Evolutionary conservation across 805 yeast species (phyloP).

Genomic region (Jamesozyma spencerorum): DNA sequence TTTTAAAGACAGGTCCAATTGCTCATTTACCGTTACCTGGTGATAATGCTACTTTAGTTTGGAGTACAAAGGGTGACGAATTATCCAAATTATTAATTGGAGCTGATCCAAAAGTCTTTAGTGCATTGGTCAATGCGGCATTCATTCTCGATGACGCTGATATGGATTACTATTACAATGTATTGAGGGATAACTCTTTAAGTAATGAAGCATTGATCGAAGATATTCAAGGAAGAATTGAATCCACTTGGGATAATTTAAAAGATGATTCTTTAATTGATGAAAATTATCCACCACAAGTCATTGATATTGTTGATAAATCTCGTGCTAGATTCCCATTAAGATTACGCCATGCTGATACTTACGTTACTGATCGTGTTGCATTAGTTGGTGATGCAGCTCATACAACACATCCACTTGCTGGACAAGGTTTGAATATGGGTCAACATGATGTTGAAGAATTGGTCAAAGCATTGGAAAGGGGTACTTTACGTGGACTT

Average conservation of each 20-base stretch:
- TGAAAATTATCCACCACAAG: conserved; percentile 57
- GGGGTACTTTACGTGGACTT: conserved; percentile 64
- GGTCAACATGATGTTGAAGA: conserved; percentile 87
- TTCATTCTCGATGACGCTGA: conserved; percentile 72
- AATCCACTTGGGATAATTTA: conserved; percentile 23
- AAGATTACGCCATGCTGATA: conserved; percentile 81
- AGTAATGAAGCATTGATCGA: conserved; percentile 39
- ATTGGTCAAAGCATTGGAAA: conserved; percentile 59
- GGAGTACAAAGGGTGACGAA: conserved; percentile 82
- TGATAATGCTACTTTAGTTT: conserved; percentile 81
- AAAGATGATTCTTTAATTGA: conserved; percentile 40
- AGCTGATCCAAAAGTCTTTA: conserved; percentile 53
- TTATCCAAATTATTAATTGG: conserved; percentile 53
- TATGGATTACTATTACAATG: conserved; percentile 54
- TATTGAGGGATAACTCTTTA: conserved; percentile 21
- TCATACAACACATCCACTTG: conserved; percentile 92
- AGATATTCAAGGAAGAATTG: conserved; percentile 65
- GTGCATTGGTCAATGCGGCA: conserved; percentile 74
- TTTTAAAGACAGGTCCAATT: conserved; percentile 83
- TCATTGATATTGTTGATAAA: conserved; percentile 46
- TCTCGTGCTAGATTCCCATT: conserved; percentile 86
- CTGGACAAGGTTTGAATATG: conserved; percentile 97
- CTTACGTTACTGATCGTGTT: conserved; percentile 71
- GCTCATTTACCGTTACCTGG: conserved; percentile 86
- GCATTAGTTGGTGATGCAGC: conserved; percentile 98